These are phyloP conservation scores for Stereocaulon alpinum DNA, from an alignment of 495 filamentous ascomycete species.

Conservation along the genomic window DNA sequence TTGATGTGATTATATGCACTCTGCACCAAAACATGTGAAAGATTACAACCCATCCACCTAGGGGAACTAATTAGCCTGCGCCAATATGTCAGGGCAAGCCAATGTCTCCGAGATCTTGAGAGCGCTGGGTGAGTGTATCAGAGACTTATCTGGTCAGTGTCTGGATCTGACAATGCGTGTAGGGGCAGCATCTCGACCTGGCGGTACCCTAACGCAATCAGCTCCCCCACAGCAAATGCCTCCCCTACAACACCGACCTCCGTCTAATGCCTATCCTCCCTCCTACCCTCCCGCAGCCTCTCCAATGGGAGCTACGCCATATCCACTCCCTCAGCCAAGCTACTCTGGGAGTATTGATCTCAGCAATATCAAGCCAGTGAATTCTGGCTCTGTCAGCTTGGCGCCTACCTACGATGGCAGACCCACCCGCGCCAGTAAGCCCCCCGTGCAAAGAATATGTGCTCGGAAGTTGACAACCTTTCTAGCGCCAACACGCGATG, in stretches of 20 bases:
- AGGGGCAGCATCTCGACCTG: constrained; percentile 6
- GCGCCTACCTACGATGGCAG: constrained; percentile 43
- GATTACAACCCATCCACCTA: not conserved
- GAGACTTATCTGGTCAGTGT: not conserved
- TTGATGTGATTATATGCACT: not conserved
- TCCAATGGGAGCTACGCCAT: constrained; percentile 27
- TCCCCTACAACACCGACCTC: constrained; percentile 19
- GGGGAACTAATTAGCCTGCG: not conserved
- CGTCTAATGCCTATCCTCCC: constrained; percentile 28
- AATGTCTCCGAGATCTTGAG: constrained; percentile 12
- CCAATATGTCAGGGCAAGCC: constrained; percentile 1
- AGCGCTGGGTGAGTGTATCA: not conserved
- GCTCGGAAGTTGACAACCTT: constrained; percentile 23
- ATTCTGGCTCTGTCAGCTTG: constrained; percentile 61
- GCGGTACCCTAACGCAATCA: constrained; percentile 28
- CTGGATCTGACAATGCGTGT: not conserved
- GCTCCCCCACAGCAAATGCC: constrained; percentile 29
- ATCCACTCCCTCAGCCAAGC: constrained; percentile 50
- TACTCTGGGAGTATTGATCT: constrained; percentile 62
- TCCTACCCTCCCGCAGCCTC: constrained; percentile 28
- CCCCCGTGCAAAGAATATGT: not conserved
- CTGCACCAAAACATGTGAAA: not conserved
- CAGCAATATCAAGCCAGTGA: constrained; percentile 61
- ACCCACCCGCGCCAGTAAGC: too few species aligned
- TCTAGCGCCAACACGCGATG: constrained; percentile 24